Percentiles rank a stretch among this genome's conserved stretches.
Evolutionary conservation across 805 yeast genomes (phyloP).

Genomic region (Kurtzmaniella fragi): DNA sequence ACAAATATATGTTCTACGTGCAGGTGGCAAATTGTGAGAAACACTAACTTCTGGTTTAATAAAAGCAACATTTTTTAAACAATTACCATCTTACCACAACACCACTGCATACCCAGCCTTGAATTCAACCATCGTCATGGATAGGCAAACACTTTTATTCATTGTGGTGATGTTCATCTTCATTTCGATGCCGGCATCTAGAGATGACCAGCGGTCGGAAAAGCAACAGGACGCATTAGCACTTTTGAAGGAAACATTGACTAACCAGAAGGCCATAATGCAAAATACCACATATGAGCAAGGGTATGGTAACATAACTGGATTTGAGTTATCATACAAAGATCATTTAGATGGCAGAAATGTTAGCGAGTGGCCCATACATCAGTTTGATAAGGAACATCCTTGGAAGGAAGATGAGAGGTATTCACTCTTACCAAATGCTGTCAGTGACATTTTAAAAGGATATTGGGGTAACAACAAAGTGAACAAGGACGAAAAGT

Average conservation of each 20-base stretch:
- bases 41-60: too few relatives aligned
- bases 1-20: too few relatives aligned
- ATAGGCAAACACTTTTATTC: slow-evolving; percentile 28
- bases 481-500: slow-evolving; percentile 8
- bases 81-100: background rate
- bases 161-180: slow-evolving; percentile 31
- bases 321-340: slow-evolving; percentile 59
- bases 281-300: slow-evolving; percentile 36
- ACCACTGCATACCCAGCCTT: background rate
- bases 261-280: slow-evolving; percentile 18
- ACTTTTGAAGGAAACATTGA: slow-evolving; percentile 19
- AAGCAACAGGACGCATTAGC: slow-evolving; percentile 21
- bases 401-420: slow-evolving; percentile 45
- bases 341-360: slow-evolving; percentile 47
- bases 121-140: too few relatives aligned
- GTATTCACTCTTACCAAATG: slow-evolving; percentile 57
- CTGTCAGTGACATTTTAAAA: slow-evolving; percentile 43
- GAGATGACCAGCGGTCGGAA: slow-evolving; percentile 21
- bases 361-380: slow-evolving; percentile 55
- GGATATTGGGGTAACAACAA: slow-evolving; percentile 46
- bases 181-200: slow-evolving; percentile 24
- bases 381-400: slow-evolving; percentile 35
- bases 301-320: slow-evolving; percentile 72
- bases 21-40: too few relatives aligned
- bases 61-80: background rate